Evolutionary conservation across 768 basidiomycete genomes (phyloP).

Genomic region (Sarcomyxa edulis): DNA sequence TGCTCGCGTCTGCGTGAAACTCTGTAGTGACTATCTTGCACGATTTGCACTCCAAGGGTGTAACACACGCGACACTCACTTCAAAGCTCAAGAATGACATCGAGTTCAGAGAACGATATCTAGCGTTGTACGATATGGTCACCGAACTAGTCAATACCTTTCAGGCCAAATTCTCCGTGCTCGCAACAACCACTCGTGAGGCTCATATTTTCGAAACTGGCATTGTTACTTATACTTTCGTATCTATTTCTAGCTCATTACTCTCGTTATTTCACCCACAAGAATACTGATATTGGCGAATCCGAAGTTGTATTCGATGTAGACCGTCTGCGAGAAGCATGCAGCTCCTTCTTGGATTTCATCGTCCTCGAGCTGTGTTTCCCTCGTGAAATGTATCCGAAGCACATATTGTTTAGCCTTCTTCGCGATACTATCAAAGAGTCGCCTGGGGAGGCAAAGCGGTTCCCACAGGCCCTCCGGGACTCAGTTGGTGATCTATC

Average conservation of each 20-base stretch:
- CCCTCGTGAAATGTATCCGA: constrained; percentile 63
- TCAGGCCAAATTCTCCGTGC: constrained; percentile 61
- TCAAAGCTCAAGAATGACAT: constrained; percentile 46
- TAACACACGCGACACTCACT: constrained; percentile 49
- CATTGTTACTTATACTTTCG: not conserved
- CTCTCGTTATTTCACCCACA: constrained; percentile 58
- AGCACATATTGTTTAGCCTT: constrained; percentile 57
- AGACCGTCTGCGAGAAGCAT: constrained; percentile 52
- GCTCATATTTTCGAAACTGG: constrained; percentile 6
- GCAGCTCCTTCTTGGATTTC: constrained; percentile 77
- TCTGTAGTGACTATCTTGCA: constrained; percentile 56
- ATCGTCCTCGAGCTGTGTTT: constrained; percentile 81
- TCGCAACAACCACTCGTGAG: constrained; percentile 70
- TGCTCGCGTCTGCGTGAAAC: constrained; percentile 81
- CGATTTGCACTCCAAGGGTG: constrained; percentile 45
- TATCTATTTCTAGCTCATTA: constrained; percentile 52
- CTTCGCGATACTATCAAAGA: constrained; percentile 71
- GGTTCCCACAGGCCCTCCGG: constrained; percentile 76
- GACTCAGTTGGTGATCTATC: constrained; percentile 80
- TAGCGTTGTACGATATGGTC: constrained; percentile 62
- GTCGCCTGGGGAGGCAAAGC: constrained; percentile 64
- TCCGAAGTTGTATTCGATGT: constrained; percentile 63
- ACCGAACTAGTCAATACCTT: constrained; percentile 51
- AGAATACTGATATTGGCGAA: constrained; percentile 31
- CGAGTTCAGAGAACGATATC: constrained; percentile 52